Evolutionary conservation across 352 stramenopile genomes (phyloP), one percentile per base, ranked within the genome.

Genomic region (Pythium apleroticum): DNA sequence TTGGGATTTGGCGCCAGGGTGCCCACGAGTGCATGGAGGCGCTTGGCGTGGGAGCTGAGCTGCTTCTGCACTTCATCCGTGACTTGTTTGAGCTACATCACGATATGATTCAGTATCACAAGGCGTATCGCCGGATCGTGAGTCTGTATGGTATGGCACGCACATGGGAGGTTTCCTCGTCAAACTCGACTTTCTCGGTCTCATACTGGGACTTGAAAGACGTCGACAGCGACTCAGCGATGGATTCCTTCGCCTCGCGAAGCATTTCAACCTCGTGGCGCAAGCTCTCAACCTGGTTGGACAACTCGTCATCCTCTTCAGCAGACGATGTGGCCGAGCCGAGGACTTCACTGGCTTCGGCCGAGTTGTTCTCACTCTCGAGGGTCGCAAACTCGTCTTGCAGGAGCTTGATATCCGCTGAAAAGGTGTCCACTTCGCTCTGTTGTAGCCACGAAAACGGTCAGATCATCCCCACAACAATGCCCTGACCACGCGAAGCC

Each of bases 151-250:
- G n/a, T n/a, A 28, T 35, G 15, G 19, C 9, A 68, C 75, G 60
- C 72, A 91, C 82, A 61, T 90, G 79, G 10, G 61, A 45, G 37
- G 72, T 80, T 66, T 91, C 81, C 30, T 89, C 81, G 30, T 86
- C 63, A n/a, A 88, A 37, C 60, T 84, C 79, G 17, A 77, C 57
- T 22, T 77, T 75, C 35, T 91, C 83, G 41, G 86, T 73, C 30
- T 87, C 77, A 49, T 90, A 91, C 54, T 91, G 83, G 35, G 61
- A 56, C 64, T 88, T 91, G 43, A 88, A 60, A 15, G 83, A 90
- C 62, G 74, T 77, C 62, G 67, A 74, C 72, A 88, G 54, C 9
- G 19, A 57, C 0, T 14, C 30, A 0, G 46, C 25, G 14, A 75
- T 50, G 9, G 63, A 35, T 24, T 65, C 52, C 27, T 83, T 86